These are phyloP conservation scores for Suillus alpinus DNA, from an alignment of 768 basidiomycete species.

Conservation along the genomic window DNA sequence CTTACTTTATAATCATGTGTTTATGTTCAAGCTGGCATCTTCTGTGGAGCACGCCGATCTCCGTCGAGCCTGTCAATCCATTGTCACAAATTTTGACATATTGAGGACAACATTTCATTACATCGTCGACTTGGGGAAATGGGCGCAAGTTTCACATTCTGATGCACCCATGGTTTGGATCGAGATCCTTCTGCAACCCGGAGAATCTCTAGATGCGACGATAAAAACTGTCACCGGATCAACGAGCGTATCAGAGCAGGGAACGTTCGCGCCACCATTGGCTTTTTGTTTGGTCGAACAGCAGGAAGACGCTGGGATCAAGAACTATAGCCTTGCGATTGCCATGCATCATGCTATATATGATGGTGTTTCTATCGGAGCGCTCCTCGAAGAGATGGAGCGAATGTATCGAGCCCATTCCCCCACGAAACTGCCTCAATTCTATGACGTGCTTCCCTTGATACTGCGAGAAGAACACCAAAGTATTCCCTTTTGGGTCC, in stretches of 20 bases:
- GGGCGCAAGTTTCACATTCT: constrained; percentile 31
- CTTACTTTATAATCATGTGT: constrained; percentile 31
- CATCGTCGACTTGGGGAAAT: constrained; percentile 29
- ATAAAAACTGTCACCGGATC: constrained; percentile 11
- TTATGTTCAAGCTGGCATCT: constrained; percentile 20
- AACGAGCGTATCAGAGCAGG: constrained; percentile 18
- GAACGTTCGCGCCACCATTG: constrained; percentile 27
- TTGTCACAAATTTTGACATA: constrained; percentile 34
- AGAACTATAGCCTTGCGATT: constrained; percentile 29
- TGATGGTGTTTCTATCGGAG: constrained; percentile 42
- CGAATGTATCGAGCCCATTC: constrained; percentile 26
- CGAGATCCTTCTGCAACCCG: constrained; percentile 11
- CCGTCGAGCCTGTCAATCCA: constrained; percentile 35
- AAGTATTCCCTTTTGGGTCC: constrained; percentile 39
- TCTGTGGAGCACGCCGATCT: constrained; percentile 27
- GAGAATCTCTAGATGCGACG: constrained; percentile 9
- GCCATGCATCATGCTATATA: constrained; percentile 49
- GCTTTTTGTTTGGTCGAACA: constrained; percentile 2
- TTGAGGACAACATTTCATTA: constrained; percentile 50
- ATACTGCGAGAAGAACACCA: constrained; percentile 36
- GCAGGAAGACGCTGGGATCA: constrained; percentile 8
- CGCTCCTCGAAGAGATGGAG: constrained; percentile 33
- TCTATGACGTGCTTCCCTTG: constrained; percentile 36
- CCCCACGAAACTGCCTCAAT: constrained; percentile 24
- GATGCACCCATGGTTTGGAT: constrained; percentile 21